phyloP scores from a whole-genome alignment of 2,329 filamentous ascomycete species.

The Xylariales sp. region DNA sequence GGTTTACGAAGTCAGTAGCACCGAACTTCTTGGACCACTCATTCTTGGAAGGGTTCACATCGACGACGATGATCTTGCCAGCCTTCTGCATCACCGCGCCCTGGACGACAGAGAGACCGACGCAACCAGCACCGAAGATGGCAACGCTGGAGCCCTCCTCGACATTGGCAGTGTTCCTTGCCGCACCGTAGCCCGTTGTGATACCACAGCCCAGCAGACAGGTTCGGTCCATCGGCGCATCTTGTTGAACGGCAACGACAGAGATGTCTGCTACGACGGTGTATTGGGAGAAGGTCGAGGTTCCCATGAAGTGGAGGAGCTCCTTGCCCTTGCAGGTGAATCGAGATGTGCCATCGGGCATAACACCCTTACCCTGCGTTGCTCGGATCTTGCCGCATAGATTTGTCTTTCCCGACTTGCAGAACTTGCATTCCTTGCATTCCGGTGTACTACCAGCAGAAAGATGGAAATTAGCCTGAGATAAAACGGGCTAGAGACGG shows the following conservation, averaged over 20 bases:
- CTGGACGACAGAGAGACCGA: constrained; percentile 92
- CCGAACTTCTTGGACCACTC: constrained; percentile 92
- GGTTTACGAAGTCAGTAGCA: constrained; percentile 95
- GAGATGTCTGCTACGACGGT: constrained; percentile 98
- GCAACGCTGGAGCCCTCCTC: constrained; percentile 87
- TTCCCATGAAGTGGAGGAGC: constrained; percentile 98
- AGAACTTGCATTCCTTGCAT: constrained; percentile 98
- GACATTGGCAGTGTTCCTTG: constrained; percentile 85
- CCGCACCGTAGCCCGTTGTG: constrained; percentile 96
- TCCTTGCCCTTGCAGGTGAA: constrained; percentile 95
- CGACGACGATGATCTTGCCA: constrained; percentile 67
- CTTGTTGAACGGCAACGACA: constrained; percentile 84
- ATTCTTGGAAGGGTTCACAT: constrained; percentile 85
- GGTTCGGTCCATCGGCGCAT: constrained; percentile 92
- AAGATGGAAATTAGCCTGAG: constrained; percentile 12
- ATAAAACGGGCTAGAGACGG: background rate
- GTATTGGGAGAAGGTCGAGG: constrained; percentile 97
- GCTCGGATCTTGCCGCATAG: constrained; percentile 98
- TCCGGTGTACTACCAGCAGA: constrained; percentile 71
- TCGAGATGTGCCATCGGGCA: constrained; percentile 94
- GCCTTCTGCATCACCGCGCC: constrained; percentile 84
- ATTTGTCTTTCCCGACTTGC: constrained; percentile 98
- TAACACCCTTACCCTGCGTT: constrained; percentile 91
- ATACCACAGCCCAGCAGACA: constrained; percentile 97
- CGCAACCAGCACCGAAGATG: constrained; percentile 92